A percentile compares a stretch with the other conserved stretches of the same genome.
Conservation (phyloP, 2,329 filamentous ascomycete species). For the Colletotrichum tamarilloi region DNA sequence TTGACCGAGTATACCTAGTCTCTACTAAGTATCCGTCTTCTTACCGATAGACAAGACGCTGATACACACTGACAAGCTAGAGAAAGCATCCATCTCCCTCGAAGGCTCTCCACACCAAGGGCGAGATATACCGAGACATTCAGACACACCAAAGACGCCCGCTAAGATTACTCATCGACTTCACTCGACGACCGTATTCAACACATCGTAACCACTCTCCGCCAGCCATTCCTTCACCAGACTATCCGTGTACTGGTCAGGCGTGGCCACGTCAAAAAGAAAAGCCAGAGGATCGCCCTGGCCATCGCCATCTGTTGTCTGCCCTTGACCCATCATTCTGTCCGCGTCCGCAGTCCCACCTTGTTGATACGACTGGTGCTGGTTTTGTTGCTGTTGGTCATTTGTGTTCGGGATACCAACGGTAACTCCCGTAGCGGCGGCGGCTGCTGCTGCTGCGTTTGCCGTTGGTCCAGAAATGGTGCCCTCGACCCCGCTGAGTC, state of each 20-base stretch:
- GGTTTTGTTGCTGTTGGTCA: not conserved
- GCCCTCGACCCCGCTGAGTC: not conserved
- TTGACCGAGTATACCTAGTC: not conserved
- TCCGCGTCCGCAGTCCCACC: not conserved
- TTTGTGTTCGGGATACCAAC: not conserved
- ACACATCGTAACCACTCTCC: slow-evolving; percentile 8
- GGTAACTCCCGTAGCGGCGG: too few species aligned
- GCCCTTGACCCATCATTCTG: not conserved
- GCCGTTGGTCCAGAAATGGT: not conserved
- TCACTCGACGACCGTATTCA: not conserved
- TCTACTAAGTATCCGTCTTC: not conserved
- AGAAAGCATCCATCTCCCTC: not conserved
- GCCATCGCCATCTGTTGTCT: not conserved
- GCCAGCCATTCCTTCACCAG: slow-evolving; percentile 17
- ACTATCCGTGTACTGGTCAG: slow-evolving; percentile 16
- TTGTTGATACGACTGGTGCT: not conserved
- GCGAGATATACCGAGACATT: not conserved
- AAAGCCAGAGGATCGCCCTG: not conserved
- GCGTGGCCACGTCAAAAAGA: slow-evolving; percentile 6
- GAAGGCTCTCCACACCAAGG: not conserved
- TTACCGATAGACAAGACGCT: too few species aligned
- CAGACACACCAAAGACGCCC: not conserved
- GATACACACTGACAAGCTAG: not conserved
- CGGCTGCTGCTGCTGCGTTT: not conserved
- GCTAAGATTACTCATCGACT: not conserved